phyloP scores from a whole-genome alignment of 2,329 filamentous ascomycete species.

The Arachnopeziza araneosa region DNA sequence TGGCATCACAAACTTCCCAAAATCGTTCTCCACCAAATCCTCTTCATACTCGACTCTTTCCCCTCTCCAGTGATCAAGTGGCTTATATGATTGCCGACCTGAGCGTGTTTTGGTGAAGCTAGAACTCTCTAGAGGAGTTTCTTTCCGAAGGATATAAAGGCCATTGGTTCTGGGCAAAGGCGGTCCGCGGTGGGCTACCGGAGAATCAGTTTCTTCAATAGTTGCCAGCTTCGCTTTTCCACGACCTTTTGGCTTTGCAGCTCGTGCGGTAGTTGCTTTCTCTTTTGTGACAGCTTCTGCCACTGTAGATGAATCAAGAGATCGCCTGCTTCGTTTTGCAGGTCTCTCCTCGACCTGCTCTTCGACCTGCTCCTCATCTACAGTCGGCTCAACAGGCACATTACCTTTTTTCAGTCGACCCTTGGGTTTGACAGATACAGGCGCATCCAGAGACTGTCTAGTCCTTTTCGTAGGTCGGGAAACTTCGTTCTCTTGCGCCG shows the following conservation, averaged over 20 bases:
- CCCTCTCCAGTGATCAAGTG: slow-evolving; percentile 80
- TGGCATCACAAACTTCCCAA: slow-evolving; percentile 57
- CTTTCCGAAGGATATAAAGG: slow-evolving; percentile 44
- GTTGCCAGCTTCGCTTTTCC: slow-evolving; percentile 18
- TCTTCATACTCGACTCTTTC: slow-evolving; percentile 68
- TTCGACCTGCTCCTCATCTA: slow-evolving; percentile 2
- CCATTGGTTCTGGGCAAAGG: slow-evolving; percentile 40
- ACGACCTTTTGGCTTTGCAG: neutral
- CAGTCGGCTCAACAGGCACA: neutral
- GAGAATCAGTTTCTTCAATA: slow-evolving; percentile 23
- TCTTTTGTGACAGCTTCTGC: neutral
- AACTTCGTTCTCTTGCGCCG: slow-evolving; percentile 21
- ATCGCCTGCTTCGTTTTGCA: slow-evolving; percentile 16
- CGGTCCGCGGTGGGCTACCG: slow-evolving; percentile 27
- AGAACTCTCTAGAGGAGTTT: slow-evolving; percentile 34
- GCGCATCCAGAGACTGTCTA: slow-evolving; percentile 10
- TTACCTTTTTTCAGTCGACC: slow-evolving; percentile 8
- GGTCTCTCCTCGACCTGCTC: slow-evolving; percentile 8
- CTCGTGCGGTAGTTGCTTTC: neutral
- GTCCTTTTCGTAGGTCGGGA: slow-evolving; percentile 13
- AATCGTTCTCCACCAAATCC: slow-evolving; percentile 43
- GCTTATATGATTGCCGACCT: slow-evolving; percentile 71
- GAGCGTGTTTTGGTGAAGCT: slow-evolving; percentile 59
- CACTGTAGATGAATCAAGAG: slow-evolving; percentile 8
- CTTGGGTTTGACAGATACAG: slow-evolving; percentile 7